Conservation (phyloP, 2,329 filamentous ascomycete species). For the Verticillium dahliae region DNA sequence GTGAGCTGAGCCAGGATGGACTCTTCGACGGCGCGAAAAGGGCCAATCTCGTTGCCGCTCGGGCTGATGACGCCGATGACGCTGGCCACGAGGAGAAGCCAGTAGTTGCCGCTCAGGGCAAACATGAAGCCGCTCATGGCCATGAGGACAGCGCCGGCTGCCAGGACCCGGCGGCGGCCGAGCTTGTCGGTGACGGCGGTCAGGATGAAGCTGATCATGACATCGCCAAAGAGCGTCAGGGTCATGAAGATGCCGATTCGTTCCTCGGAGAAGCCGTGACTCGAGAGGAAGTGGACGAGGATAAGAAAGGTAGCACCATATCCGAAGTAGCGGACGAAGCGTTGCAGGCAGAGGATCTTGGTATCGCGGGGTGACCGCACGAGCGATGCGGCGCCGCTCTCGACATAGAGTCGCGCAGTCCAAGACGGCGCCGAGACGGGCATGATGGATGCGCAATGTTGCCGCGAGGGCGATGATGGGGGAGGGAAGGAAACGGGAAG, state of each 20-base stretch:
- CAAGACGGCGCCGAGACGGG: constrained; percentile 1
- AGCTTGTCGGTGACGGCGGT: constrained; percentile 52
- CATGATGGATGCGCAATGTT: constrained; percentile 1
- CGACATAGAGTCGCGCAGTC: constrained; percentile 16
- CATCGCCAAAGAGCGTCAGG: constrained; percentile 54
- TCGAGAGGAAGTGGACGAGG: constrained; percentile 48
- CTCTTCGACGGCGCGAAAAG: constrained; percentile 54
- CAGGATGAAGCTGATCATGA: constrained; percentile 50
- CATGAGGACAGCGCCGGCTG: constrained; percentile 50
- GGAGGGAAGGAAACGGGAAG: not conserved
- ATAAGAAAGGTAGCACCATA: constrained; percentile 54
- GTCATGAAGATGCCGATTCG: constrained; percentile 60
- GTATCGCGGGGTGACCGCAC: constrained; percentile 36
- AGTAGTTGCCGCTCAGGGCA: constrained; percentile 45
- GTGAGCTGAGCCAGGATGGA: constrained; percentile 53
- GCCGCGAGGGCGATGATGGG: not conserved
- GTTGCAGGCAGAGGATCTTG: constrained; percentile 51
- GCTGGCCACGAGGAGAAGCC: constrained; percentile 49
- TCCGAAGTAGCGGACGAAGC: constrained; percentile 56
- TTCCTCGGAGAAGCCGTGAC: constrained; percentile 41
- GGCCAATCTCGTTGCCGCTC: constrained; percentile 59
- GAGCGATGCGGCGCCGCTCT: constrained; percentile 39
- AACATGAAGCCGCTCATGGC: constrained; percentile 48
- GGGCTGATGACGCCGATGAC: constrained; percentile 54
- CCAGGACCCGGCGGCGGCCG: constrained; percentile 47